A percentile compares a stretch with the other conserved stretches of the same genome.
phyloP scores from a whole-genome alignment of 257 asterid species.

The Plectranthus barbatus region DNA sequence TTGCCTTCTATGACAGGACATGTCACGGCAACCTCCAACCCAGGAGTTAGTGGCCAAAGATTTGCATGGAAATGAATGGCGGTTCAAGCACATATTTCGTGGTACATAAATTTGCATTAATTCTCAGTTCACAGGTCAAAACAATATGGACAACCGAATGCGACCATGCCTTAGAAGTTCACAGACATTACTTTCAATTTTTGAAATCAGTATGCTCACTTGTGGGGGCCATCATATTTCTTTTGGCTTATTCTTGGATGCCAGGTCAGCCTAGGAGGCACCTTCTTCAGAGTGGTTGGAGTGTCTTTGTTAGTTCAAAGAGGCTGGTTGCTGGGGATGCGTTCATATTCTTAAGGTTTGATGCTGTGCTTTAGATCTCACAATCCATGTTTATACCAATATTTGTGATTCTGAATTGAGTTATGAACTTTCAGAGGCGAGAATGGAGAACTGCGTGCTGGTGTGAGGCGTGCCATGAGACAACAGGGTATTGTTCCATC shows the following conservation, averaged over 20 bases:
- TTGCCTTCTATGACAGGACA: constrained; percentile 46
- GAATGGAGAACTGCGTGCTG: constrained; percentile 94
- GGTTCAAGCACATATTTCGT: constrained; percentile 87
- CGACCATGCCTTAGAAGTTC: background rate
- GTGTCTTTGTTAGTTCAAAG: constrained; percentile 93
- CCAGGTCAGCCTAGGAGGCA: constrained; percentile 98
- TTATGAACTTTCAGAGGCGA: constrained; percentile 59
- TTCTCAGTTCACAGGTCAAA: background rate
- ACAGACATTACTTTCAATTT: background rate
- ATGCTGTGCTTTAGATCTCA: background rate
- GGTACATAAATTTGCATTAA: constrained; percentile 30
- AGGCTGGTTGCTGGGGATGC: constrained; percentile 99
- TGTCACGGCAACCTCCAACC: constrained; percentile 93
- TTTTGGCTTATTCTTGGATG: constrained; percentile 9
- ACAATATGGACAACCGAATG: background rate
- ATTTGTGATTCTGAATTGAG: background rate
- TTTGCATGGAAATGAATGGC: constrained; percentile 91
- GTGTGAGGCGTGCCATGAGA: constrained; percentile 97
- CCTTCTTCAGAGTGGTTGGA: constrained; percentile 98
- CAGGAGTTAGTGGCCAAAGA: constrained; percentile 90
- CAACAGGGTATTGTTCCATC: constrained; percentile 89
- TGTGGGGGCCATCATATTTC: background rate
- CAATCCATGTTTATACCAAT: background rate
- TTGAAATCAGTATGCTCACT: background rate
- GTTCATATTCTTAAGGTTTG: constrained; percentile 84